Evolutionary conservation across 2,329 filamentous ascomycete genomes (phyloP).

Genomic region (Aspergillus versicolor): DNA sequence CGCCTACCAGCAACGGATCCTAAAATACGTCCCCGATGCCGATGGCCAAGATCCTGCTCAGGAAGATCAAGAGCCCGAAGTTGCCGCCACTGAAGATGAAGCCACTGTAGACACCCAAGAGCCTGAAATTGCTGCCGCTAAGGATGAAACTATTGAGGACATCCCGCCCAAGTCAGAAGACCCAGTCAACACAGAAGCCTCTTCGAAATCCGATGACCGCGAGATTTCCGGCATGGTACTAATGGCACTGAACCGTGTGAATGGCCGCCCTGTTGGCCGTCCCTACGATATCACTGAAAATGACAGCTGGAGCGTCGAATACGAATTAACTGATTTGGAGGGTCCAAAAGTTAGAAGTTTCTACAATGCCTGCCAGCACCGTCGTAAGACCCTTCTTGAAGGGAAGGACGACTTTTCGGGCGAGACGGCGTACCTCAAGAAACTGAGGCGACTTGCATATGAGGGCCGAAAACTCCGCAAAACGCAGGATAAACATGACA

Average conservation of each 20-base stretch:
- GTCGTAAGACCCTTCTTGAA: conserved; percentile 53
- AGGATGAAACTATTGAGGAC: neutral
- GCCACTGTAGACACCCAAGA: neutral
- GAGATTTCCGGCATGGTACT: conserved; percentile 68
- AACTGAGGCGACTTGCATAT: conserved; percentile 45
- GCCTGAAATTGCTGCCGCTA: neutral
- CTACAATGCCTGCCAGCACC: conserved; percentile 57
- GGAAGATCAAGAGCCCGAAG: neutral
- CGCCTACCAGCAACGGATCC: conserved; percentile 61
- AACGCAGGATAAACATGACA: conserved; percentile 54
- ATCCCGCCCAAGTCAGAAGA: neutral
- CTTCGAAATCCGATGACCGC: conserved; percentile 12
- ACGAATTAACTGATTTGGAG: conserved; percentile 66
- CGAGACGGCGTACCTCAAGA: conserved; percentile 43
- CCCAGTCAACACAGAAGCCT: neutral
- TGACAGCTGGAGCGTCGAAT: conserved; percentile 73
- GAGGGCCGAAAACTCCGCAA: conserved; percentile 61
- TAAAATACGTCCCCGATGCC: conserved; percentile 32
- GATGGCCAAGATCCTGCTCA: conserved; percentile 9
- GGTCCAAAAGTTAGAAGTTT: conserved; percentile 47
- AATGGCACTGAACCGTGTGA: conserved; percentile 69
- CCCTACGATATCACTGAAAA: conserved; percentile 50
- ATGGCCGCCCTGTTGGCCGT: conserved; percentile 62
- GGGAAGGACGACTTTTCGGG: conserved; percentile 42
- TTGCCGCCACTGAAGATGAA: neutral